These are phyloP conservation scores for Cyclaneusma minus DNA, from an alignment of 2,329 filamentous ascomycete genomes.

Conservation along the genomic window DNA sequence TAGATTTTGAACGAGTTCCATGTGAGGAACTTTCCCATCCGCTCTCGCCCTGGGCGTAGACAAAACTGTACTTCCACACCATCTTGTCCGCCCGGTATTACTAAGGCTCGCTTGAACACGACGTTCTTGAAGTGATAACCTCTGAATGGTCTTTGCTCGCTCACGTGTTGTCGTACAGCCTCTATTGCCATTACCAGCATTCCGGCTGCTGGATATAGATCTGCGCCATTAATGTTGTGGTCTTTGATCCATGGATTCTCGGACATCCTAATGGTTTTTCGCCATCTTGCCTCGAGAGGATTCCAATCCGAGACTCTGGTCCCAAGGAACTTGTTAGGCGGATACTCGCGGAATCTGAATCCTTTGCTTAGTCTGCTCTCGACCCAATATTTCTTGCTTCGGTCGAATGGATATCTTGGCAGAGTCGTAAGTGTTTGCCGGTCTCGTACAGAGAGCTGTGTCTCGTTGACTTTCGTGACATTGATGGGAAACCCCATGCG, in stretches of 20 bases:
- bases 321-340: constrained; percentile 34
- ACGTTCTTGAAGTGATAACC: background rate
- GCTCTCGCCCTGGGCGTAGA: too few species aligned
- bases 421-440: constrained; percentile 23
- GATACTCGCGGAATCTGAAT: constrained; percentile 26
- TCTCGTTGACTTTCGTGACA: constrained; percentile 1
- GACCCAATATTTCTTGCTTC: constrained; percentile 32
- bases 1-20: constrained; percentile 3
- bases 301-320: constrained; percentile 7
- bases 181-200: constrained; percentile 34
- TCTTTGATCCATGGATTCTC: constrained; percentile 37
- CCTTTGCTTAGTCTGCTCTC: constrained; percentile 31
- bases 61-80: too few species aligned
- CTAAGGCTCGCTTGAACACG: background rate
- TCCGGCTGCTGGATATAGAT: constrained; percentile 34
- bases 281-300: constrained; percentile 12
- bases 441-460: constrained; percentile 1
- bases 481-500: constrained; percentile 5
- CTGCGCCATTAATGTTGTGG: constrained; percentile 32
- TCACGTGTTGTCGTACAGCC: constrained; percentile 14
- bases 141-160: background rate
- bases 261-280: constrained; percentile 12
- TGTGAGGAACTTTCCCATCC: too few species aligned
- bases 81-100: too few species aligned
- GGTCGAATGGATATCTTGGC: constrained; percentile 39